phyloP scores from a whole-genome alignment of 495 filamentous ascomycete genomes.

The Trichocladium antarcticum region DNA sequence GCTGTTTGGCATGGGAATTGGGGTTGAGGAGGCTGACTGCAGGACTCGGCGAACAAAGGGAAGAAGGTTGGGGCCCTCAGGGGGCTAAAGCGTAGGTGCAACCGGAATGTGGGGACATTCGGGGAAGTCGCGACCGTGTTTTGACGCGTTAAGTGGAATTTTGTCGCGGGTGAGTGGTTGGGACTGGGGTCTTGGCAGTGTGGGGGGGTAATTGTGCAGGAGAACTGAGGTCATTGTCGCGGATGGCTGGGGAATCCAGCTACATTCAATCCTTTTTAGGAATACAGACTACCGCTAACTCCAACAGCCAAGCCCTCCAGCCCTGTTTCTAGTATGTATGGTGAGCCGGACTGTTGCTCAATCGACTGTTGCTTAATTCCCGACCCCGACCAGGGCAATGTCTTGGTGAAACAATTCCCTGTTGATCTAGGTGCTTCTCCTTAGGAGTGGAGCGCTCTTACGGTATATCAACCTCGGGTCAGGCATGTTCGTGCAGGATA shows the following conservation, averaged over 20 bases:
- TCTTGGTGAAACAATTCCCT: too few species aligned
- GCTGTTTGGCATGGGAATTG: not conserved
- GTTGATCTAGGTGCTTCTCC: too few species aligned
- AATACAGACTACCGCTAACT: too few species aligned
- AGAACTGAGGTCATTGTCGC: not conserved
- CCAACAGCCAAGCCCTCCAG: too few species aligned
- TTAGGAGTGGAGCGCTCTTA: too few species aligned
- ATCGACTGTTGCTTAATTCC: too few species aligned
- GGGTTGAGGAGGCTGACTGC: not conserved
- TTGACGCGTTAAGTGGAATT: conserved; percentile 21
- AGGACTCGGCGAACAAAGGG: not conserved
- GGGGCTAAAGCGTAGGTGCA: not conserved
- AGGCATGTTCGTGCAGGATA: not conserved
- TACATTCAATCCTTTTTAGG: not conserved
- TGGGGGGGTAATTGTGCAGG: not conserved
- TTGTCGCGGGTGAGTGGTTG: conserved; percentile 6
- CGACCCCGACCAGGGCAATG: too few species aligned
- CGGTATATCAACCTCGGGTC: too few species aligned
- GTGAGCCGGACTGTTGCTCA: too few species aligned
- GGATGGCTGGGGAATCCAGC: too few species aligned
- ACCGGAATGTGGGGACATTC: not conserved
- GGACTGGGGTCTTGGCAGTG: not conserved
- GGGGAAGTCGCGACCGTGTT: conserved; percentile 18
- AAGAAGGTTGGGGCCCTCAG: conserved; percentile 7
- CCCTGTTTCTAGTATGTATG: too few species aligned